Percentiles rank a stretch among this genome's conserved stretches.
These are phyloP conservation scores for Diutina mesorugosa DNA, from an alignment of 1,139 yeast genomes.

Conservation along the genomic window DNA sequence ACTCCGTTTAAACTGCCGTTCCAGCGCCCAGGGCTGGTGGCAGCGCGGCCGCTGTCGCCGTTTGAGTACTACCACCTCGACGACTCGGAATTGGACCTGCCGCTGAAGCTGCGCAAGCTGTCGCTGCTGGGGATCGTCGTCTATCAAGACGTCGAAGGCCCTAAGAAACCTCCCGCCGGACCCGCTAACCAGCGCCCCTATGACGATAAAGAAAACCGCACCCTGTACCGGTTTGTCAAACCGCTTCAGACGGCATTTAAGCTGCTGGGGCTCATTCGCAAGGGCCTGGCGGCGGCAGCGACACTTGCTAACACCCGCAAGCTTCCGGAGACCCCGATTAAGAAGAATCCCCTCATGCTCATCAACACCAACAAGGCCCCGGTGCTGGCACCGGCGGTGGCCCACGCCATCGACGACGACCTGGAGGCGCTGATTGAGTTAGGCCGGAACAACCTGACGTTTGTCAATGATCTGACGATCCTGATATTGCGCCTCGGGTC, in stretches of 20 bases:
- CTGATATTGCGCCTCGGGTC: neutral
- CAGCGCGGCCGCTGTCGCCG: neutral
- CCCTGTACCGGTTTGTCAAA: conserved; percentile 50
- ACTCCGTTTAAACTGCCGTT: conserved; percentile 2
- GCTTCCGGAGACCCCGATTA: conserved; percentile 78
- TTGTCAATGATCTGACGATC: neutral
- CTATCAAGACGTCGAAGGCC: neutral
- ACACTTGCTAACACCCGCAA: neutral
- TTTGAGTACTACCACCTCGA: conserved; percentile 14
- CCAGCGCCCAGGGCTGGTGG: neutral
- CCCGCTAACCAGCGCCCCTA: neutral
- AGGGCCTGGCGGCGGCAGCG: conserved; percentile 15
- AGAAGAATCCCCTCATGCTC: conserved; percentile 38
- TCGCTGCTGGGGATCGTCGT: neutral
- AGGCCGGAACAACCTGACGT: neutral
- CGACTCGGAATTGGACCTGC: conserved; percentile 11
- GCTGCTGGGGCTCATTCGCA: conserved; percentile 64
- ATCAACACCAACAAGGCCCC: conserved; percentile 10
- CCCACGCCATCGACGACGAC: neutral
- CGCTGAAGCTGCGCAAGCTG: neutral
- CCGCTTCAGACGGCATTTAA: conserved; percentile 80
- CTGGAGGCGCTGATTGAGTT: neutral
- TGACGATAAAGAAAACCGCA: conserved; percentile 23
- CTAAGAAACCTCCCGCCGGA: neutral
- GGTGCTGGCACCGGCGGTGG: neutral